These are phyloP conservation scores for Tremella fuciformis DNA, from an alignment of 768 basidiomycete species.

Conservation along the genomic window DNA sequence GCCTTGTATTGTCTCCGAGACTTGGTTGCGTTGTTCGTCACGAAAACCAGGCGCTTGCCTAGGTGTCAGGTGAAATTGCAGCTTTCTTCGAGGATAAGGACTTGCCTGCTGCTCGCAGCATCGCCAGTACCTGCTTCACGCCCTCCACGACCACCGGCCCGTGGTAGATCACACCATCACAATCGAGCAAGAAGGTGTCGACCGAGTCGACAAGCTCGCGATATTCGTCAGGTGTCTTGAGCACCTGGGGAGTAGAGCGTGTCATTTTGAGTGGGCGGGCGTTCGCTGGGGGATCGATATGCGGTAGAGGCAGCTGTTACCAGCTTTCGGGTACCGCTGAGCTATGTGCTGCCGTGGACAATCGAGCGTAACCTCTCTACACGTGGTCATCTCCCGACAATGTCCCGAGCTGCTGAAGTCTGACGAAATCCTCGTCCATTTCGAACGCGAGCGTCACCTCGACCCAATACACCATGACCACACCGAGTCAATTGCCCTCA, in stretches of 20 bases:
- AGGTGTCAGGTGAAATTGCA: not conserved
- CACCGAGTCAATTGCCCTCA: not conserved
- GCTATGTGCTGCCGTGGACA: too few species aligned
- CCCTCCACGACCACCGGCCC: conserved; percentile 77
- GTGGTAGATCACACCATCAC: conserved; percentile 92
- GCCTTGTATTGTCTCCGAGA: conserved; percentile 80
- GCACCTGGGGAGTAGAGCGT: conserved; percentile 22
- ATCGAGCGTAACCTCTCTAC: too few species aligned
- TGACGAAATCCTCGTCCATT: too few species aligned
- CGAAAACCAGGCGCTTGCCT: conserved; percentile 86
- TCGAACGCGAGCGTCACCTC: too few species aligned
- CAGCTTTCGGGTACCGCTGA: too few species aligned
- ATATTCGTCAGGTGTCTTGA: conserved; percentile 50
- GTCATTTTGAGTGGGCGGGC: not conserved
- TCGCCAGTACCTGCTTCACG: conserved; percentile 67
- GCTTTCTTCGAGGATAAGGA: not conserved
- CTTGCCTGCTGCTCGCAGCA: conserved; percentile 71
- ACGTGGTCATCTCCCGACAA: too few species aligned
- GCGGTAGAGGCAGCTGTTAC: too few species aligned
- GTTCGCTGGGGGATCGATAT: not conserved
- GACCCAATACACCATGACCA: too few species aligned
- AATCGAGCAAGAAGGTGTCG: conserved; percentile 95
- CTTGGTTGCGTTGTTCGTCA: conserved; percentile 96
- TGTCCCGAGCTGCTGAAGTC: too few species aligned
- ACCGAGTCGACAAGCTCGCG: conserved; percentile 59